Percentiles rank a stretch among this genome's conserved stretches.
Evolutionary conservation across 441 rosid genomes (phyloP).

Genomic region (Daphne laureola): DNA sequence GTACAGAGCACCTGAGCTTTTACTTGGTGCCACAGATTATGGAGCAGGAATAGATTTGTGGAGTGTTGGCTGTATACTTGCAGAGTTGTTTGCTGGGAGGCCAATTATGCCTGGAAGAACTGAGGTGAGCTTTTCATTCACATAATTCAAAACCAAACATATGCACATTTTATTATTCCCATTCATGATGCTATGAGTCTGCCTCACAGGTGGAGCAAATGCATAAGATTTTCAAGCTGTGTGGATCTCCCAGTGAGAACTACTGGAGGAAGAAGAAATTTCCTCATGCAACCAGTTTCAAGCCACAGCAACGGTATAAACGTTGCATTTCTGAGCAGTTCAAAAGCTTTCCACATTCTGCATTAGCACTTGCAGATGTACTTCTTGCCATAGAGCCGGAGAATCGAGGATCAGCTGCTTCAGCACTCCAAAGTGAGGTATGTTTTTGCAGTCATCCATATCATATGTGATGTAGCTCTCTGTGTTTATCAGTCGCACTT

Average conservation of each 20-base stretch:
- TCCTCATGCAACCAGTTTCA: constrained; percentile 72
- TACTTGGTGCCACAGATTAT: constrained; percentile 85
- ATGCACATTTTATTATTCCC: too few species aligned
- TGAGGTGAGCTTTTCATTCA: constrained; percentile 37
- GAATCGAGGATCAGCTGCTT: constrained; percentile 52
- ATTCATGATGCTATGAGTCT: too few species aligned
- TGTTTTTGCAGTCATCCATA: background rate
- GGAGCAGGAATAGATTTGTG: constrained; percentile 82
- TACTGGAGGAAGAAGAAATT: constrained; percentile 65
- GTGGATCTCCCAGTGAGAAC: constrained; percentile 73
- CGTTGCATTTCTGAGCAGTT: constrained; percentile 52
- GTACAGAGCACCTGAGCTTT: constrained; percentile 96
- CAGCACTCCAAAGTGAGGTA: constrained; percentile 67
- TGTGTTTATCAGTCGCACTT: too few species aligned
- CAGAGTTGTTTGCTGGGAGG: constrained; percentile 74
- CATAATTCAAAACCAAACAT: too few species aligned
- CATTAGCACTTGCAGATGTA: constrained; percentile 56
- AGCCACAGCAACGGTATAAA: constrained; percentile 64
- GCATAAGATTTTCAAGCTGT: constrained; percentile 91
- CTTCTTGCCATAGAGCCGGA: constrained; percentile 70
- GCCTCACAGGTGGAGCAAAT: constrained; percentile 76
- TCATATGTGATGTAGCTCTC: too few species aligned
- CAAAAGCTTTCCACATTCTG: constrained; percentile 49
- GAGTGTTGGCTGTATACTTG: constrained; percentile 88
- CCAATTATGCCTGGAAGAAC: constrained; percentile 99